Base-by-base conservation (phyloP, 2,329 filamentous ascomycete genomes). In the Venturia aucupariae region DNA sequence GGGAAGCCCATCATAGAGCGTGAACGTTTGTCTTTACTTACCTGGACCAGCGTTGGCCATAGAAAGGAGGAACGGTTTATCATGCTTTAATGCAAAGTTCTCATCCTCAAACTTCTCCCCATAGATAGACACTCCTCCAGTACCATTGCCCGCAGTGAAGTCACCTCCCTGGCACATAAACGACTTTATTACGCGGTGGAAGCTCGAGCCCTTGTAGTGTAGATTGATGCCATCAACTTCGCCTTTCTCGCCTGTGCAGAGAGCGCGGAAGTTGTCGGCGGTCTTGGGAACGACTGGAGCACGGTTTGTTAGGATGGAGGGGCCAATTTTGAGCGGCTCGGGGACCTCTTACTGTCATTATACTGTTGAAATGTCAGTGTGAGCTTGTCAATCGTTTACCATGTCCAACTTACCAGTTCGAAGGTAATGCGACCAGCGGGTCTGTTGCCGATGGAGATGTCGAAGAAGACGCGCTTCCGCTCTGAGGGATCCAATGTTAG, bases 131-230 rank as follows among this genome's bases (percentile, higher is more conserved):
- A 97, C 94, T 72, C 93, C 93, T 68, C 93, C 93, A 32, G 93
- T 97, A 69, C 93, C 94, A 75, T 97, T 93, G 75, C 91, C 91
- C 64, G 86, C 87, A 60, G 93, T 99, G 76, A 99, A 99, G 77
- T 97, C 94, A 77, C 94, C 93, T 73, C 94, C 92, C 80, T 97
- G 90, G 73, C 97, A 94, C 93, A 99, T 97, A 79, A 99, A 99
- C 72, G 90, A 85, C 82, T 97, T 97, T 81, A 99, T 99, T 68
- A 99, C 90, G 62, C 93, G 90, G 81, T 99, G 93, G 82, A 99
- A 97, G 70, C 80, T 81, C 67, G 90, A 95, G 70, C 90, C 84
- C 82, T 97, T 97, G 85, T 91, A 99, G 81, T 90, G 89, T 63
- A 99, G 84, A 57, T 88, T 89, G 79, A 92, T 92, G 75, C 92